phyloP scores from a whole-genome alignment of 768 basidiomycete genomes.

The Serpula lacrymans region DNA sequence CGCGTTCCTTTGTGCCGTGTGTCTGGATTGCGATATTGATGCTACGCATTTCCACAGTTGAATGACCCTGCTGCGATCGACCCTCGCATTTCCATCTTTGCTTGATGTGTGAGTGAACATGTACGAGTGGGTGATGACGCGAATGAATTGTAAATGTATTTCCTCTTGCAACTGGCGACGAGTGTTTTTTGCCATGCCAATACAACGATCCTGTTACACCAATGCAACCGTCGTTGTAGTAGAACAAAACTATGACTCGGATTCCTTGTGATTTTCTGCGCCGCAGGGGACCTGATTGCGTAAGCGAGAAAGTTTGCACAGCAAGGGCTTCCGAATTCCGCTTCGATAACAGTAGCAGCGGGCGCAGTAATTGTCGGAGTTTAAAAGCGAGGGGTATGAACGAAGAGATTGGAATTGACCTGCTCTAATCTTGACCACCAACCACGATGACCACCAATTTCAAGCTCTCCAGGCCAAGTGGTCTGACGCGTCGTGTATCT shows the following conservation, averaged over 20 bases:
- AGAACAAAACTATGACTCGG: not conserved
- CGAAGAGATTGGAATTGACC: too few species aligned
- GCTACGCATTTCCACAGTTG: conserved; percentile 36
- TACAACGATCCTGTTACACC: not conserved
- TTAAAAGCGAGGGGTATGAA: conserved; percentile 26
- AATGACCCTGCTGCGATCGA: conserved; percentile 73
- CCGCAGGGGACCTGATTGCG: too few species aligned
- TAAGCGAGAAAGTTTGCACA: not conserved
- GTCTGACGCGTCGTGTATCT: conserved; percentile 55
- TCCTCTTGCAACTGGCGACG: not conserved
- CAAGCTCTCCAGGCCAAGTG: conserved; percentile 60
- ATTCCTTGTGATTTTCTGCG: not conserved
- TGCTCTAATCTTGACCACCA: conserved; percentile 17
- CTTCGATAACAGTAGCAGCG: conserved; percentile 4
- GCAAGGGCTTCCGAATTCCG: conserved; percentile 7
- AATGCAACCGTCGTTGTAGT: not conserved
- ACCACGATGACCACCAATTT: conserved; percentile 46
- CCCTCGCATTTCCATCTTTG: conserved; percentile 65
- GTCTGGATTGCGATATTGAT: conserved; percentile 5
- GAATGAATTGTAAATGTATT: conserved; percentile 10
- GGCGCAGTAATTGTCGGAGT: conserved; percentile 43
- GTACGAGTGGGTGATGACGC: conserved; percentile 5
- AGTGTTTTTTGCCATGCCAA: too few species aligned
- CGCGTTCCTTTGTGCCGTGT: conserved; percentile 4
- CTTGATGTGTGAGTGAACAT: conserved; percentile 35